Conservation (phyloP, 2,329 filamentous ascomycete genomes). For the Hypoxylon sp. region DNA sequence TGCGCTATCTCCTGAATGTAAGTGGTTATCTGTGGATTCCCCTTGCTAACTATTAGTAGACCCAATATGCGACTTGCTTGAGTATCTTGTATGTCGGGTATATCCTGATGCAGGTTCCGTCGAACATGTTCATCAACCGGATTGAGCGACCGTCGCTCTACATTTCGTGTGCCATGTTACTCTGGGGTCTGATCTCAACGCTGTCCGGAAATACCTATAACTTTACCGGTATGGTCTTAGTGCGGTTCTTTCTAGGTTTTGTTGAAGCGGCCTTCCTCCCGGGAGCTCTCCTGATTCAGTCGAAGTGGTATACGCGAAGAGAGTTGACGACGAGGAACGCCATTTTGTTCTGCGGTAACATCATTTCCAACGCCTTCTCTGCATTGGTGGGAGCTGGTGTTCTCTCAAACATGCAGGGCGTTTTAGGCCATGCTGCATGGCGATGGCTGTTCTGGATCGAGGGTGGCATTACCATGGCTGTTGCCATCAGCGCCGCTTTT, state of each 20-base stretch:
- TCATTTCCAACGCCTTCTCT: slow-evolving; percentile 73
- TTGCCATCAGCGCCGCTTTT: slow-evolving; percentile 64
- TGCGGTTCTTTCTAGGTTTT: slow-evolving; percentile 73
- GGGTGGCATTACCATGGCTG: slow-evolving; percentile 65
- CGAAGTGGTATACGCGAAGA: slow-evolving; percentile 76
- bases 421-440: slow-evolving; percentile 70
- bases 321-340: slow-evolving; percentile 70
- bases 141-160: slow-evolving; percentile 67
- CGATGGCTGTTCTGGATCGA: slow-evolving; percentile 75
- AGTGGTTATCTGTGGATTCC: slow-evolving; percentile 36
- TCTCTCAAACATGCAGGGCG: slow-evolving; percentile 70
- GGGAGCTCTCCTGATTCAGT: slow-evolving; percentile 74
- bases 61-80: slow-evolving; percentile 75
- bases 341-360: slow-evolving; percentile 71
- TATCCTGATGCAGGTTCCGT: slow-evolving; percentile 74
- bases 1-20: background rate
- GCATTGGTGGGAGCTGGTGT: slow-evolving; percentile 73
- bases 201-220: slow-evolving; percentile 67
- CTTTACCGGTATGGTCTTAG: slow-evolving; percentile 69
- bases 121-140: slow-evolving; percentile 71
- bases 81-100: slow-evolving; percentile 78
- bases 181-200: slow-evolving; percentile 74
- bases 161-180: slow-evolving; percentile 66
- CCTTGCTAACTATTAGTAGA: slow-evolving; percentile 55
- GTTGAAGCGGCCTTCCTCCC: slow-evolving; percentile 76